A percentile compares a stretch with the other conserved stretches of the same genome.
Evolutionary conservation across 805 yeast genomes (phyloP).

Genomic region (Lachancea dasiensis): DNA sequence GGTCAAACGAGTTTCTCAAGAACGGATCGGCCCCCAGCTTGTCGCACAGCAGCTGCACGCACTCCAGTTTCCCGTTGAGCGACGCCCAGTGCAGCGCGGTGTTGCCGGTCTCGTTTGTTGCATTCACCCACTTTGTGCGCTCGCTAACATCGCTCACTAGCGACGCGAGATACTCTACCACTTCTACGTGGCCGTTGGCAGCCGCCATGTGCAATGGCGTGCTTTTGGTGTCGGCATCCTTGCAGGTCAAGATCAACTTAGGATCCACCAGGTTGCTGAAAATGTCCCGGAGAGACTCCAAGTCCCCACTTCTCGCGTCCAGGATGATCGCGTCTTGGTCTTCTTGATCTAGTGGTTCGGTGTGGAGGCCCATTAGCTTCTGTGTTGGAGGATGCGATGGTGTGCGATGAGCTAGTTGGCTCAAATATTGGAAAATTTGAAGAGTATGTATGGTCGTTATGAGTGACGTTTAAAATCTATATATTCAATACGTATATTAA

Average conservation of each 20-base stretch:
- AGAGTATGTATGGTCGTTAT: no score
- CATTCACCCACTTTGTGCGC: slow-evolving; percentile 42
- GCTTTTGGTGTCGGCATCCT: slow-evolving; percentile 57
- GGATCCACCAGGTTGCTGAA: slow-evolving; percentile 54
- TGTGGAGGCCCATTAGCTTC: slow-evolving; percentile 30
- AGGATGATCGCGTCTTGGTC: slow-evolving; percentile 77
- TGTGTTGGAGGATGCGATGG: no score
- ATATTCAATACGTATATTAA: no score
- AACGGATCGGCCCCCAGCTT: slow-evolving; percentile 77
- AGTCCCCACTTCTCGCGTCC: slow-evolving; percentile 85
- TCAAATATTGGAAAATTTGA: no score
- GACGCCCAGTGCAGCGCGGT: slow-evolving; percentile 98
- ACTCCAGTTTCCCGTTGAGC: slow-evolving; percentile 71
- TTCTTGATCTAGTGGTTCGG: slow-evolving; percentile 48
- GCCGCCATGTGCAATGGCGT: slow-evolving; percentile 94
- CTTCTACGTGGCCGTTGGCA: slow-evolving; percentile 83
- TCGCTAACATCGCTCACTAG: slow-evolving; percentile 37
- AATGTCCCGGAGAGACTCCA: slow-evolving; percentile 64
- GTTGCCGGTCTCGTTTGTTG: slow-evolving; percentile 75
- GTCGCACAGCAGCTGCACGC: slow-evolving; percentile 66
- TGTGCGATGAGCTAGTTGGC: no score
- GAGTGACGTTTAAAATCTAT: no score
- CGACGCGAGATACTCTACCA: slow-evolving; percentile 53
- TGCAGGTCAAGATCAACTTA: slow-evolving; percentile 37
- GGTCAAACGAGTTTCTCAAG: slow-evolving; percentile 63